Evolutionary conservation across 495 filamentous ascomycete species (phyloP), one percentile per base, ranked within the genome.

Genomic region (Viridothelium virens): DNA sequence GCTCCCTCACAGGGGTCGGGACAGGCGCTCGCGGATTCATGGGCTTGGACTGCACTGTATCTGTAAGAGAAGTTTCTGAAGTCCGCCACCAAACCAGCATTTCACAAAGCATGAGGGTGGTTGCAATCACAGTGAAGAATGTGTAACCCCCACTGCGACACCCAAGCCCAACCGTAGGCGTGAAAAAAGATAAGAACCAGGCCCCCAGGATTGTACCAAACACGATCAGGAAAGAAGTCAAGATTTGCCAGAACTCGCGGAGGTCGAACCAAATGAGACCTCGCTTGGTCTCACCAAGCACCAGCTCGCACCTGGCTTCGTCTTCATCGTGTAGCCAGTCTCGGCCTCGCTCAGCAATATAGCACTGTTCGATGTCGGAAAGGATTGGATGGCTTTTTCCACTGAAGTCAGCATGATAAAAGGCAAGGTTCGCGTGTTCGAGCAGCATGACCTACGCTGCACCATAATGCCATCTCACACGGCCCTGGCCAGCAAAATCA

Each of bases 141-240:
- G 80, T 65, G 65, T 83, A 84, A 0, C 77, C 78, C 2, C 80
- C 79, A 46, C 77, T 80, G 33, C 82, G 74, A 65, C 82, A 84
- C 2, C 78, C 78, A 5, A 83, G 66, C 2, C 82, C 82, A n/a
- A 81, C 77, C 2, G 80, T 82, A 0, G 80, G 80, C 0, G 77
- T 81, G 63, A 72, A 75, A 64, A 70, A 79, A 0, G 76, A 78
- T n/a, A 82, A 48, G 61, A 79, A 68, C 65, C 81, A 77, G 2
- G 80, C 75, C 37, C 80, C 77, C 31, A 71, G 65, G 36, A 71
- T 63, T 25, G 74, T 75, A 33, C 65, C 64, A 25, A 64, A 67
- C 4, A 82, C 77, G 25, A 79, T 70, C 1, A 69, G 36, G 18
- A 78, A 41, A 2, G 81, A 69, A 18, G 64, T 66, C 4, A 66